A percentile compares a stretch with the other conserved stretches of the same genome.
These are phyloP conservation scores for Bipolaris bicolor DNA, from an alignment of 2,329 filamentous ascomycete genomes.

Conservation along the genomic window DNA sequence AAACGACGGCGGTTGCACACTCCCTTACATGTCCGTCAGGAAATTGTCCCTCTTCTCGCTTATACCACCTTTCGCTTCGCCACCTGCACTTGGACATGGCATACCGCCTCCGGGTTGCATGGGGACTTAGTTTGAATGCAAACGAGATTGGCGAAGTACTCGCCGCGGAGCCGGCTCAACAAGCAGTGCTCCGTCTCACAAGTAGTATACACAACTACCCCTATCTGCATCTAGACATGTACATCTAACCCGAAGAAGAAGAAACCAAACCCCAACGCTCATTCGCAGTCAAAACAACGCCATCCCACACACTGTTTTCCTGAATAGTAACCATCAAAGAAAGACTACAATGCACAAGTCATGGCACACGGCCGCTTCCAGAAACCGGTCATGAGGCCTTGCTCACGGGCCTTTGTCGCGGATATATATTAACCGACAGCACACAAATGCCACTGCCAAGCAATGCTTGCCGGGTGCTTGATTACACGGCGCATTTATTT, in stretches of 20 bases:
- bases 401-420: constrained; percentile 17
- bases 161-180: neutral
- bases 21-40: neutral
- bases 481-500: constrained; percentile 20
- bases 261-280: no score
- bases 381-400: constrained; percentile 14
- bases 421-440: constrained; percentile 24
- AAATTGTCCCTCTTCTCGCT: neutral
- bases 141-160: constrained; percentile 1
- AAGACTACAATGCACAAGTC: neutral
- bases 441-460: constrained; percentile 17
- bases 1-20: neutral
- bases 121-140: neutral
- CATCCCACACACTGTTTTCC: neutral
- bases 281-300: neutral
- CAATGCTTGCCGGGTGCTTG: constrained; percentile 9
- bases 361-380: constrained; percentile 9
- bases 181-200: neutral
- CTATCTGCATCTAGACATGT: neutral
- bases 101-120: neutral
- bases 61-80: neutral
- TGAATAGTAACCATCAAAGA: neutral
- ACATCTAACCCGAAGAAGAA: no score
- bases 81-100: neutral
- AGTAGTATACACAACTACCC: neutral